Conservation (phyloP, 352 stramenopile genomes). For the Phytophthora parvispora region DNA sequence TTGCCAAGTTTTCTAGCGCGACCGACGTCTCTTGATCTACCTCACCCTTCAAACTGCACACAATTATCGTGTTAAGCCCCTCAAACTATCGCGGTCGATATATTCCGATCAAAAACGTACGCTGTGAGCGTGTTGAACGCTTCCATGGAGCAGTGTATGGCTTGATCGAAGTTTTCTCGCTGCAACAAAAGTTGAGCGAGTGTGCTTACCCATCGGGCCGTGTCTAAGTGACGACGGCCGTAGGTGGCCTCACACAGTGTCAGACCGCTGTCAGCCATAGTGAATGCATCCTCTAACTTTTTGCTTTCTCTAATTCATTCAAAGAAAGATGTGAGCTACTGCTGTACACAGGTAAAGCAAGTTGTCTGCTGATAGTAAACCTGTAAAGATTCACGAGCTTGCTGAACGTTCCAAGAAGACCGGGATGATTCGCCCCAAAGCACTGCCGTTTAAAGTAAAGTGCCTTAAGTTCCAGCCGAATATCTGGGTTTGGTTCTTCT, state of each 20-base stretch:
- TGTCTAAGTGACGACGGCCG: constrained; percentile 41
- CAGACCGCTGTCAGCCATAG: constrained; percentile 48
- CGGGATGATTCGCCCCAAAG: constrained; percentile 44
- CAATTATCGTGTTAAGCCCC: neutral
- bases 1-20: constrained; percentile 63
- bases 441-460: constrained; percentile 57
- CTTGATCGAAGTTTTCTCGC: constrained; percentile 34
- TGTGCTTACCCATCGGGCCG: constrained; percentile 58
- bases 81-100: neutral
- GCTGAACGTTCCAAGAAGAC: constrained; percentile 42
- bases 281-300: constrained; percentile 38
- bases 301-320: constrained; percentile 20
- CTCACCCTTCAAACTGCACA: constrained; percentile 46
- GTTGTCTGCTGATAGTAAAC: constrained; percentile 11
- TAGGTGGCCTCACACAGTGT: constrained; percentile 52
- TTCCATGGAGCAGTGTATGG: constrained; percentile 46
- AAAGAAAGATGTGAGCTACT: neutral
- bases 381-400: constrained; percentile 60
- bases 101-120: constrained; percentile 19
- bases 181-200: constrained; percentile 51
- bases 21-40: constrained; percentile 35
- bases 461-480: constrained; percentile 64
- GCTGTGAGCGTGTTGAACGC: constrained; percentile 35
- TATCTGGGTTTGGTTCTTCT: constrained; percentile 38
- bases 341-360: neutral